Evolutionary conservation across 2,329 filamentous ascomycete species (phyloP), one percentile per base, ranked within the genome.

Genomic region (Penicillium sp.): DNA sequence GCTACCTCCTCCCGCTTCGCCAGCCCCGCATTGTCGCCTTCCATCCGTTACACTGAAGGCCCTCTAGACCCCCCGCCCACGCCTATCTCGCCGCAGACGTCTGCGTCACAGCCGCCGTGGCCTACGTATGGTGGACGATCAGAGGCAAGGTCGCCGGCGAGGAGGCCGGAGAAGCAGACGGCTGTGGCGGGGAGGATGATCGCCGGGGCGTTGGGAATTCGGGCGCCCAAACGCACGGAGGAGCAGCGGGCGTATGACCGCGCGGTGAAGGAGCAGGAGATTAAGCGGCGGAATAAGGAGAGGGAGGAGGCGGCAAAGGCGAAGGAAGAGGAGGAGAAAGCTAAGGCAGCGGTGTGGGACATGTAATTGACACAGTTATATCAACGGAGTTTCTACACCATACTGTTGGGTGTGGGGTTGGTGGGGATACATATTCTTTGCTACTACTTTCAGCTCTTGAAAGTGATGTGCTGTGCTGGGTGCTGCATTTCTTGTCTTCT

Each of bases 161-260:
- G n/a, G n/a, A n/a, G n/a, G n/a, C n/a, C 89, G 0, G 90, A 95
- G 71, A 98, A 95, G 75, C 94, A 90, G 54, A 94, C 94, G 53
- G 88, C 89, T 1, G 88, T 95, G 33, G 93, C 93, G 5, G 81
- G 86, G 54, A 77, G 93, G 52, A 78, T 98, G 80, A 97, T 98
- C 65, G 89, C 88, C 0, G 87, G 86, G 3, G 89, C 87, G 0
- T 72, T 97, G 57, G 93, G 93, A 0, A 80, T 96, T 48, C 82
- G 83, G 62, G 82, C 84, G 31, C 88, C 88, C 28, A 85, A 81
- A 72, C 80, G 84, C 67, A 96, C 88, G 1, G 88, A 94, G 55
- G 90, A 96, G 71, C 87, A 95, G 75, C 79, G 78, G 59, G 87
- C 87, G 47, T 97, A 93, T 66, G 89, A 97, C 61, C 81, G 78